Evolutionary conservation across 1,284 basidiomycete genomes (phyloP), one percentile per base, ranked within the genome.

Genomic region (Heterobasidion occidentale): DNA sequence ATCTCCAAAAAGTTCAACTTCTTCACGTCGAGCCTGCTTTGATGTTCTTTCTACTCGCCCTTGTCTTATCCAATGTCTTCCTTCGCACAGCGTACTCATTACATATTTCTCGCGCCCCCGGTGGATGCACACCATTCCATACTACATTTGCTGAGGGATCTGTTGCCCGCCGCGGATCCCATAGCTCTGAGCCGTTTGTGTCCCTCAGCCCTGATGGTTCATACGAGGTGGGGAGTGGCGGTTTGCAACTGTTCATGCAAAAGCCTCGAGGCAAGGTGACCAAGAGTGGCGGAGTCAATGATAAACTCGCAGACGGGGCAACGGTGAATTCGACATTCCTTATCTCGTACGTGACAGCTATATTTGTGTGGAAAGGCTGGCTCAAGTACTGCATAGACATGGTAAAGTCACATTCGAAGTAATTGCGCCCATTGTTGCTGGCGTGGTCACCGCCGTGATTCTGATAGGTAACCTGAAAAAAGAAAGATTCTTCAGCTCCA

Each of bases 301-400:
- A 70, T 62, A 66, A 67, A 51, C 55, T 74, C 12, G 71, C 69
- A 1, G 65, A 69, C 14, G 76, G 74, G 11, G 71, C 76, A 0
- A 77, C 75, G 2, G 62, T 77, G 38, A 77, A 77, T 58, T 75
- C 74, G 9, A 77, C 75, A 2, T 74, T 74, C 58, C 62, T 61
- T 6, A 51, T 75, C 1, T 59, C 64, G 74, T 76, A 54, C 55
- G 67, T 58, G 11, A 4, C 36, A 20, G 14, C 20, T 35, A 9
- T 50, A 17, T 33, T 4, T 27, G 14, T 12, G 48, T 6, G 27
- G 12, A 42, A n/a, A n/a, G 50, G 51, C 49, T 46, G 53, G 48
- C 15, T 27, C 27, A 27, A 48, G 9, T 15, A 42, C 15, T 34
- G 9, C 36, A 6, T 49, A 73, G 73, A 27, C 64, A 73, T 51